These are phyloP conservation scores for Hymenoscyphus fructigenus DNA, from an alignment of 2,329 filamentous ascomycete species.

Conservation along the genomic window DNA sequence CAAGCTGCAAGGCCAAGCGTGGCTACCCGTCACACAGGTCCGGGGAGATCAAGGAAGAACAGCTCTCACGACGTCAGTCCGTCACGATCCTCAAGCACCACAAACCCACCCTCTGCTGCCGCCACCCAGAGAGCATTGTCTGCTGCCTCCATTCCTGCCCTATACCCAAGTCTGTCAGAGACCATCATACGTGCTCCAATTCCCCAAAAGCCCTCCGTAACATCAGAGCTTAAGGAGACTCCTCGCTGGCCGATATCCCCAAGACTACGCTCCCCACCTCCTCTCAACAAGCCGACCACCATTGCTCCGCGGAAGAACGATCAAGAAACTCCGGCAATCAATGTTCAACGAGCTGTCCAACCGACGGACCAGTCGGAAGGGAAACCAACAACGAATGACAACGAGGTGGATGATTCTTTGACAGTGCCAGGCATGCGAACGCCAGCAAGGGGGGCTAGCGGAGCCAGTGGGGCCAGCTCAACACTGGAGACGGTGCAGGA, in stretches of 20 bases:
- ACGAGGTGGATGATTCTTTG: slow-evolving; percentile 33
- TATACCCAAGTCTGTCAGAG: slow-evolving; percentile 63
- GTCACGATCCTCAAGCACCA: slow-evolving; percentile 47
- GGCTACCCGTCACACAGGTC: slow-evolving; percentile 32
- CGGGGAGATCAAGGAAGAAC: slow-evolving; percentile 61
- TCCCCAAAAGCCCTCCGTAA: slow-evolving; percentile 59
- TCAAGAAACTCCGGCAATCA: slow-evolving; percentile 52
- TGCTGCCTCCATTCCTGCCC: slow-evolving; percentile 63
- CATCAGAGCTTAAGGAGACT: slow-evolving; percentile 53
- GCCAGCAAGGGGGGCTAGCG: slow-evolving; percentile 58
- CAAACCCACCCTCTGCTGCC: slow-evolving; percentile 59
- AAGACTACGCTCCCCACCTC: slow-evolving; percentile 74
- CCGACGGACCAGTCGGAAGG: slow-evolving; percentile 43
- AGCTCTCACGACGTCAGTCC: slow-evolving; percentile 65
- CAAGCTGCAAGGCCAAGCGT: slow-evolving; percentile 27
- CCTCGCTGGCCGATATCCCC: slow-evolving; percentile 78
- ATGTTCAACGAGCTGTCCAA: slow-evolving; percentile 47
- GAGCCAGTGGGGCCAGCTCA: slow-evolving; percentile 56
- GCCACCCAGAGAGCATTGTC: slow-evolving; percentile 67
- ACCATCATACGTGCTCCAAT: slow-evolving; percentile 58
- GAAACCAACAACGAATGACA: slow-evolving; percentile 23
- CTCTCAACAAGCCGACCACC: slow-evolving; percentile 49
- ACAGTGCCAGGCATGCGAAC: slow-evolving; percentile 51
- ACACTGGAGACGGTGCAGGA: slow-evolving; percentile 90
- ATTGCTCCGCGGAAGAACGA: slow-evolving; percentile 49